Base-by-base conservation (phyloP, 148 eudicot genomes). In the Heliosperma pusillum region DNA sequence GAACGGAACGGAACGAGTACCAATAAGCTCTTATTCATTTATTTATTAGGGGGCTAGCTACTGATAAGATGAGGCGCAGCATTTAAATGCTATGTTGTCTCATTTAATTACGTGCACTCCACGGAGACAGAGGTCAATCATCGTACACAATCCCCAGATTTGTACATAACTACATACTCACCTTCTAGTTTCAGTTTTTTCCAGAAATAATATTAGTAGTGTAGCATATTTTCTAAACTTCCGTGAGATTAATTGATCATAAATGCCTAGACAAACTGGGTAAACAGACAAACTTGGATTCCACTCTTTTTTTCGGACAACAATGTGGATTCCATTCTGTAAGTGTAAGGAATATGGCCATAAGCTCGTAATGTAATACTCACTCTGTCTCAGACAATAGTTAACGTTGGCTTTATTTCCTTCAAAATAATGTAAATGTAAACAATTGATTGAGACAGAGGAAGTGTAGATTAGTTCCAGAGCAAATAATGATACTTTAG, bases 41-140 rank as follows among this genome's bases (percentile, higher is more conserved):
- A 7, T 22, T 20, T 9, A 57, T 20, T 9, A 57, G 61, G 11
- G 63, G 9, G 45, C 29, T 17, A 63, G 12, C 19, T 62, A 15
- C 30, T 77, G 36, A 70, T 22, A 12, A 69, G 26, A n/a, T 25
- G 25, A 59, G 26, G 13, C 3, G 22, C 40, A 47, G 36, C 50
- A 70, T 71, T 64, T 21, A 10, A 21, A 26, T 64, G 66, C 40
- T 11, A 44, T 55, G 20, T 42, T 36, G 21, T 44, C 3, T 26
- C 36, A 45, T 40, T 78, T 65, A 40, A 40, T 42, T 72, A 8
- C 58, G 64, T 42, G 40, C 26, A 66, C 72, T 47, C 65, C 65
- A 71, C 70, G 10, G 12, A 45, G 76, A 64, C 55, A 64, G 61
- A 61, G 55, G 64, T 19, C 53, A 53, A 17, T 26, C 58, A n/a